Evolutionary conservation across 495 filamentous ascomycete genomes (phyloP).

Genomic region (Daldinia grandis): DNA sequence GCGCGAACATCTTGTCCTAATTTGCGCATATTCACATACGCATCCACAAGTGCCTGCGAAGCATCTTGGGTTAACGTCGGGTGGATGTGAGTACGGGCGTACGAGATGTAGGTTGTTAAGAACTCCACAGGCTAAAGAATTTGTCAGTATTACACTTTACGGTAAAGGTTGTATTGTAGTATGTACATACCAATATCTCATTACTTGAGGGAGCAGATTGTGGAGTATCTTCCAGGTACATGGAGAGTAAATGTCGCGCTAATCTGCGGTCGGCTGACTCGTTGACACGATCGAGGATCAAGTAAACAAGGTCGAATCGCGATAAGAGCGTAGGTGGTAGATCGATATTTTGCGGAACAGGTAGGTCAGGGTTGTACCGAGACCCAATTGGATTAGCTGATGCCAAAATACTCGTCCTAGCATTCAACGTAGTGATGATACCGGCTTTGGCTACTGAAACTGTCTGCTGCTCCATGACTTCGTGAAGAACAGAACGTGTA

Average conservation of each 20-base stretch:
- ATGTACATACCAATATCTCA: constrained; percentile 78
- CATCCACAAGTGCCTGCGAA: constrained; percentile 77
- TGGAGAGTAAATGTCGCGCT: constrained; percentile 90
- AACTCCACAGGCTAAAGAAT: constrained; percentile 83
- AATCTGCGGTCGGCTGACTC: constrained; percentile 87
- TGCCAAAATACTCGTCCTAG: constrained; percentile 90
- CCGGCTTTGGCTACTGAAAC: constrained; percentile 98
- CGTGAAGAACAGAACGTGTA: constrained; percentile 94
- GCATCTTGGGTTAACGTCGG: constrained; percentile 81
- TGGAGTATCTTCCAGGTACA: constrained; percentile 95
- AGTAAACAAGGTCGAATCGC: constrained; percentile 95
- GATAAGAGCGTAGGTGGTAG: constrained; percentile 93
- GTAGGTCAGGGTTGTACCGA: constrained; percentile 94
- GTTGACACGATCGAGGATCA: constrained; percentile 92
- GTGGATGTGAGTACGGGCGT: constrained; percentile 87
- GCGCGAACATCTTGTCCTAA: constrained; percentile 94
- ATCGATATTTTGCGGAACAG: constrained; percentile 97
- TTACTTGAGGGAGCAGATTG: constrained; percentile 73
- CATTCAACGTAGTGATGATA: constrained; percentile 98
- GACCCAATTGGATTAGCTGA: constrained; percentile 98
- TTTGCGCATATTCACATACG: constrained; percentile 96
- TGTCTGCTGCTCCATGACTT: constrained; percentile 99
- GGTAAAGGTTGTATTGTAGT: background rate
- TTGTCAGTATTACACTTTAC: constrained; percentile 33
- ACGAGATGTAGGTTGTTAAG: constrained; percentile 96